These are phyloP conservation scores for Pseudopyricularia cyperi DNA, from an alignment of 2,329 filamentous ascomycete species.

Conservation along the genomic window DNA sequence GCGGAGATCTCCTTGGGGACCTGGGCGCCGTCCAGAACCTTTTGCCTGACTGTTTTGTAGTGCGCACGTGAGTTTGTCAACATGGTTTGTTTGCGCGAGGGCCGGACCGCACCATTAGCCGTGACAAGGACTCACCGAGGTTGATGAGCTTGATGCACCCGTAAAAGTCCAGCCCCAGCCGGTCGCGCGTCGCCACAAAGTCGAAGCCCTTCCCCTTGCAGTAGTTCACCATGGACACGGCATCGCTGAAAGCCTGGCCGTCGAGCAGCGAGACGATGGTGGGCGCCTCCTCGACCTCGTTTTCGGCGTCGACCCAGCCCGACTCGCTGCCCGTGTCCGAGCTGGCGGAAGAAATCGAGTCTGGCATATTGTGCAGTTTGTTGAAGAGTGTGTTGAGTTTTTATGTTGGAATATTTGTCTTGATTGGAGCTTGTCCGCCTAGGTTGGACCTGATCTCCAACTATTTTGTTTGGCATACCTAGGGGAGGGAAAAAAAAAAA, in stretches of 20 bases:
- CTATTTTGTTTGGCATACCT: too few species aligned
- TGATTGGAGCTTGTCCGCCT: too few species aligned
- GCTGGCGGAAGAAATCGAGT: constrained; percentile 13
- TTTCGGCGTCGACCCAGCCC: constrained; percentile 22
- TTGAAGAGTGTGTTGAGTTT: too few species aligned
- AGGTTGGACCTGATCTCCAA: too few species aligned
- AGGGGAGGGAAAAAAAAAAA: too few species aligned
- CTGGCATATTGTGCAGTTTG: too few species aligned
- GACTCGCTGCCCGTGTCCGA: constrained; percentile 23
- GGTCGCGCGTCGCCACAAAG: constrained; percentile 45
- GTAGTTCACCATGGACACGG: constrained; percentile 52
- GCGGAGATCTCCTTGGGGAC: constrained; percentile 46
- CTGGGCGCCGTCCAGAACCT: constrained; percentile 26
- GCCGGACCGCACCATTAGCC: background rate
- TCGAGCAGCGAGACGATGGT: constrained; percentile 57
- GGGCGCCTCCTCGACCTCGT: constrained; percentile 45
- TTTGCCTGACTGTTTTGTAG: constrained; percentile 28
- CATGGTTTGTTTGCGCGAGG: background rate
- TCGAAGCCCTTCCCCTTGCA: constrained; percentile 58
- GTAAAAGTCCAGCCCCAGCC: constrained; percentile 55
- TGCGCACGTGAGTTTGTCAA: background rate
- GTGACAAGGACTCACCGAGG: constrained; percentile 29
- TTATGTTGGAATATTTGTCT: too few species aligned
- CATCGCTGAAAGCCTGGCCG: constrained; percentile 50
- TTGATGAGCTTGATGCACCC: constrained; percentile 65